phyloP scores from a whole-genome alignment of 352 stramenopile genomes.

The Phytophthora cactorum region DNA sequence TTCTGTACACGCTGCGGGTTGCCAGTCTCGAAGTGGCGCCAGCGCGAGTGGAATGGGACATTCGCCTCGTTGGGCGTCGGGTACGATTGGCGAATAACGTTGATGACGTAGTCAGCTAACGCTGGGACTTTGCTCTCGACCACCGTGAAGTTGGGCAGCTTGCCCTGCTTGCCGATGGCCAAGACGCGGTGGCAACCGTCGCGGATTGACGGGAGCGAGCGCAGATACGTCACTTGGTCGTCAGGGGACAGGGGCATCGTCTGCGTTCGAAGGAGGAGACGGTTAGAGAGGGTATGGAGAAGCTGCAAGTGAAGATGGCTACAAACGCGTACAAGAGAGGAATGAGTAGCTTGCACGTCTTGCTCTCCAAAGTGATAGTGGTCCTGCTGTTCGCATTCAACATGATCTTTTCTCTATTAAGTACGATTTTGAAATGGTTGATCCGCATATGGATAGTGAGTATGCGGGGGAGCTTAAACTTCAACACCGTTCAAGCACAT shows the following conservation, averaged over 20 bases:
- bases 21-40: conserved; percentile 84
- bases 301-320: not conserved
- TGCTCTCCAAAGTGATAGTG: not conserved
- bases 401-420: conserved; percentile 13
- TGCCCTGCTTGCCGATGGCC: conserved; percentile 50
- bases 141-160: conserved; percentile 70
- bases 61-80: conserved; percentile 48
- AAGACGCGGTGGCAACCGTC: conserved; percentile 74
- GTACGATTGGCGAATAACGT: conserved; percentile 64
- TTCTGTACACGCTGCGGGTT: conserved; percentile 62
- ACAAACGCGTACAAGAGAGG: not conserved
- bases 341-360: not conserved
- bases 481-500: not conserved
- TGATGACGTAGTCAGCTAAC: conserved; percentile 77
- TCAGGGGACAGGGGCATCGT: conserved; percentile 17
- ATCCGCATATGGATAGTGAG: not conserved
- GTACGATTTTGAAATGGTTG: conserved; percentile 3
- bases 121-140: conserved; percentile 56
- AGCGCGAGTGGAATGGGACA: conserved; percentile 85
- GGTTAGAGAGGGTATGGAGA: not conserved
- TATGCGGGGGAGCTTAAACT: not conserved
- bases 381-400: conserved; percentile 24
- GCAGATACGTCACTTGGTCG: conserved; percentile 65
- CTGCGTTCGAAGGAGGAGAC: not conserved
- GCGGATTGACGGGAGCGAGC: conserved; percentile 74